phyloP scores from a whole-genome alignment of 345 rosid genomes.

The Camelina sativa region DNA sequence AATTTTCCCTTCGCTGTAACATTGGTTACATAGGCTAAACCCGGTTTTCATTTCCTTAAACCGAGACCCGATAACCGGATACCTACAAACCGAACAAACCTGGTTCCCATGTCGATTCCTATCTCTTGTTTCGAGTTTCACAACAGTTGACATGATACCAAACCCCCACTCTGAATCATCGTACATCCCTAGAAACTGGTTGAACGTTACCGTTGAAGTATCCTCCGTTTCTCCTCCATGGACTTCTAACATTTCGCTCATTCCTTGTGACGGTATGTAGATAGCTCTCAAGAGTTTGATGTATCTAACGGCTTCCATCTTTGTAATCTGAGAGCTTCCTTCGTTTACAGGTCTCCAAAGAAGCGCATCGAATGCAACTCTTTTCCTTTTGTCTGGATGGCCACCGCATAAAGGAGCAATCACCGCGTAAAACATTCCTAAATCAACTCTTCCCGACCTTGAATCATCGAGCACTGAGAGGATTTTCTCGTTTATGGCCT shows the following conservation, averaged over 20 bases:
- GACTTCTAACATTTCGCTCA: conserved; percentile 68
- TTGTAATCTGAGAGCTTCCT: conserved; percentile 72
- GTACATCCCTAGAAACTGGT: conserved; percentile 79
- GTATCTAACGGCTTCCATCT: conserved; percentile 63
- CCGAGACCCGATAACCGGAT: conserved; percentile 87
- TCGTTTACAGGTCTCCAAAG: conserved; percentile 86
- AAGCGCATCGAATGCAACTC: conserved; percentile 83
- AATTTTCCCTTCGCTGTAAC: conserved; percentile 95
- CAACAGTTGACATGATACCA: conserved; percentile 77
- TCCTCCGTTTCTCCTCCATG: conserved; percentile 78
- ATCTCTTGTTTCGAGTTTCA: conserved; percentile 81
- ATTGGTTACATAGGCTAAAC: conserved; percentile 88
- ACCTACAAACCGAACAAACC: conserved; percentile 83
- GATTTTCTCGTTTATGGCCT: conserved; percentile 87
- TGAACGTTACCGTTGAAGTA: conserved; percentile 65
- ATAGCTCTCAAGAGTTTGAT: conserved; percentile 80
- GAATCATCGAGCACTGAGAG: conserved; percentile 73
- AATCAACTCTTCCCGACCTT: conserved; percentile 87
- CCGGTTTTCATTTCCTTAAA: conserved; percentile 87
- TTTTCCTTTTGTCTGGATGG: conserved; percentile 73
- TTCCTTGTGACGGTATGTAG: conserved; percentile 66
- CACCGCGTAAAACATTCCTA: conserved; percentile 86
- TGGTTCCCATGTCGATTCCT: conserved; percentile 81
- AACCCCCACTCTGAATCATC: conserved; percentile 94
- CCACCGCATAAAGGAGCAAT: conserved; percentile 89